phyloP scores from a whole-genome alignment of 441 rosid genomes.

The Breynia disticha region DNA sequence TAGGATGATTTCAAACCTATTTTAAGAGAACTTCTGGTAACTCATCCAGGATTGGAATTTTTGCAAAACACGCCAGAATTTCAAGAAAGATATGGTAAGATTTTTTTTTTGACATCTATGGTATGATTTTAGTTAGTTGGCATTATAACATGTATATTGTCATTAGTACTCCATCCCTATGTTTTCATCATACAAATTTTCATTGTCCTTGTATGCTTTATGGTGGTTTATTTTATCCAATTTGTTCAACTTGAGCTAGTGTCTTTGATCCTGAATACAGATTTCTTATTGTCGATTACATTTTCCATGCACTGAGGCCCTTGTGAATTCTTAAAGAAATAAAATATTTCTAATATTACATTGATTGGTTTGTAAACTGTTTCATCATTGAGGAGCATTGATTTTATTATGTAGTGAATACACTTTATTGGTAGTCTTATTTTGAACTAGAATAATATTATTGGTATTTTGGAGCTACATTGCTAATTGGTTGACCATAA shows the following conservation, averaged over 20 bases:
- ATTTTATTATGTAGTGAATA: neutral
- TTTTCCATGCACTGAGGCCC: too few relatives aligned
- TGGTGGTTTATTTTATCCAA: too few relatives aligned
- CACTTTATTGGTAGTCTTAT: neutral
- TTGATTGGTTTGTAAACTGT: too few relatives aligned
- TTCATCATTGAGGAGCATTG: too few relatives aligned
- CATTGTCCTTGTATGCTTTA: too few relatives aligned
- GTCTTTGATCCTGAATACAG: too few relatives aligned
- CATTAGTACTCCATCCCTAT: neutral
- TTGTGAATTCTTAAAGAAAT: too few relatives aligned
- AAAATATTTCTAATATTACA: neutral
- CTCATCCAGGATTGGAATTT: constrained; percentile 97
- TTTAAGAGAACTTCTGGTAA: constrained; percentile 78
- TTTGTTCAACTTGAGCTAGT: too few relatives aligned
- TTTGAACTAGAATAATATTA: neutral
- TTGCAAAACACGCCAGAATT: constrained; percentile 94
- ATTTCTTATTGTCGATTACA: too few relatives aligned
- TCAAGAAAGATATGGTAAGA: constrained; percentile 99
- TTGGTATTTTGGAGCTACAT: constrained; percentile 4
- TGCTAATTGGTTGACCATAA: neutral
- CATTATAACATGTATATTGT: neutral
- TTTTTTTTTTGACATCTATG: constrained; percentile 19
- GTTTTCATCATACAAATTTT: too few relatives aligned
- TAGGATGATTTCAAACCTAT: constrained; percentile 94
- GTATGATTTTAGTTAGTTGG: neutral